Percentiles rank a stretch among this genome's conserved stretches.
Conservation (phyloP, 805 yeast species). For the Cyberlindnera mycetangii region DNA sequence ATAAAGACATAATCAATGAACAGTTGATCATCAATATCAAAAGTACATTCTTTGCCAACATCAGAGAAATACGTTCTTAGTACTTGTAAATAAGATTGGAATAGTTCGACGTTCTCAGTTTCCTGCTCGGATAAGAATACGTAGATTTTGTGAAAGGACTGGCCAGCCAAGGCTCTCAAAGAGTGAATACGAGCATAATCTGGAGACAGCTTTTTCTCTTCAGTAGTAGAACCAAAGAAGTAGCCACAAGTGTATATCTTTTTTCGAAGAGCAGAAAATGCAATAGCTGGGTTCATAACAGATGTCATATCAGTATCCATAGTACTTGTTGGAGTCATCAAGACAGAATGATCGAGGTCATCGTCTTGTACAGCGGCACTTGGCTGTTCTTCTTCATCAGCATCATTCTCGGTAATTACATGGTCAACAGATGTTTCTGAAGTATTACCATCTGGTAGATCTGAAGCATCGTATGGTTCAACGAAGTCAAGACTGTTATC, state of each 20-base stretch:
- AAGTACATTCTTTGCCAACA: slow-evolving; percentile 68
- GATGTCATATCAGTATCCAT: slow-evolving; percentile 36
- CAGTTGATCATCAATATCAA: slow-evolving; percentile 52
- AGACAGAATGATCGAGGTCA: slow-evolving; percentile 28
- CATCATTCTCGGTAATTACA: slow-evolving; percentile 25
- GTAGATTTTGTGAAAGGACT: slow-evolving; percentile 57
- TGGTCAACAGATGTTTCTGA: slow-evolving; percentile 1
- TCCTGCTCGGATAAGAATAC: slow-evolving; percentile 44
- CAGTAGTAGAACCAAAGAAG: slow-evolving; percentile 54
- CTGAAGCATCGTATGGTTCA: slow-evolving; percentile 1
- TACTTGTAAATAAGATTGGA: slow-evolving; percentile 60
- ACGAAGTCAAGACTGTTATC: slow-evolving; percentile 27
- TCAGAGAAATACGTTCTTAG: slow-evolving; percentile 77
- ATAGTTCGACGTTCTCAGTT: slow-evolving; percentile 62
- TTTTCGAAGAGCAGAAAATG: slow-evolving; percentile 53
- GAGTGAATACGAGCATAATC: slow-evolving; percentile 55
- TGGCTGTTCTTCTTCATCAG: background rate
- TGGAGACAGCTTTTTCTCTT: slow-evolving; percentile 40
- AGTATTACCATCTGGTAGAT: slow-evolving; percentile 11
- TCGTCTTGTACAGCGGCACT: background rate
- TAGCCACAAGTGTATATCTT: slow-evolving; percentile 64
- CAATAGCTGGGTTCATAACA: slow-evolving; percentile 50
- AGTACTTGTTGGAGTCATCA: slow-evolving; percentile 29
- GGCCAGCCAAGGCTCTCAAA: slow-evolving; percentile 57
- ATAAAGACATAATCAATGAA: slow-evolving; percentile 53